Evolutionary conservation across 495 filamentous ascomycete species (phyloP), one percentile per base, ranked within the genome.

Genomic region (Tuber microsphaerosporum): DNA sequence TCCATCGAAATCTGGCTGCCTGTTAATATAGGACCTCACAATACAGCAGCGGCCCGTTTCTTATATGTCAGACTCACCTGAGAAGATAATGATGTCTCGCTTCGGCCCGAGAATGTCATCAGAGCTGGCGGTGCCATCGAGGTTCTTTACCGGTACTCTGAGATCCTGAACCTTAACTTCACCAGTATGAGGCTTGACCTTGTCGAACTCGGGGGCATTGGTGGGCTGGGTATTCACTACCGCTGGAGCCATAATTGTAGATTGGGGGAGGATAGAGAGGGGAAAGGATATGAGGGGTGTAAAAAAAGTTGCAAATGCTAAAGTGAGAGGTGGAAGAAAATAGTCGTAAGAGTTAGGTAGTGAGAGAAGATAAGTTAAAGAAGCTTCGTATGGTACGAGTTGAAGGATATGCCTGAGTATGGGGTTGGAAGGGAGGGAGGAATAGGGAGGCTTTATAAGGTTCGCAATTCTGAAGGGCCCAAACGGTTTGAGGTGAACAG

Each of bases 1-100:
- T 77, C 91, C 91, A 81, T 93, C 91, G 79, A 92, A 93, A 83
- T 93, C 90, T 90, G 42, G 26, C 75, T 56, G 17, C 48, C 61
- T 70, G 42, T 80, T 74, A 80, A 71, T 34, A 44, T 72, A 31
- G 20, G n/a, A 34, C 14, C 65, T n/a, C 22, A 56, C 10, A 26
- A 39, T 19, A 31, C 34, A 56, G n/a, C n/a, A 71, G 69, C n/a
- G 31, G 45, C n/a, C 26, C 42, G 56, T 42, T 34, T 42, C 19
- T 44, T 41, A 51, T 34, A 20, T 2, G 17, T 46, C 37, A 70
- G 69, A 65, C 56, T 34, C 26, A 83, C 81, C 81, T 37, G 81
- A 83, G 74, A 83, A 83, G 69, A 83, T 79, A 48, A 83, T 83
- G 26, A 83, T 82, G 46, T 83, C 81, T 79, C 81, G 74, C 69